Conservation (phyloP, 257 asterid genomes). For the Solanum arcanum region DNA sequence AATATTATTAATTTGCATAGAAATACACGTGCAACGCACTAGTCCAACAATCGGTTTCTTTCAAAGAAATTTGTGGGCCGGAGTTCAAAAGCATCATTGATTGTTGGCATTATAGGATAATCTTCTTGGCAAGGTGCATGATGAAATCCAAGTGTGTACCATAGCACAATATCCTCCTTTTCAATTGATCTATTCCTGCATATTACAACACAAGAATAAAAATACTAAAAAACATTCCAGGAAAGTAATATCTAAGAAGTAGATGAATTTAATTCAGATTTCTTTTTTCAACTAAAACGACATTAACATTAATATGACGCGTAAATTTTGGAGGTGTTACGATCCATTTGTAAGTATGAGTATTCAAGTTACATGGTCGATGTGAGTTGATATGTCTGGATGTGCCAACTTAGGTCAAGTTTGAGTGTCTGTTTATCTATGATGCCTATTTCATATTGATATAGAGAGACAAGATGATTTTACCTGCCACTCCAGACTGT, state of each 20-base stretch:
- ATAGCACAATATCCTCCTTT: constrained; percentile 56
- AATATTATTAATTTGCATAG: neutral
- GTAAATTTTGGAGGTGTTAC: neutral
- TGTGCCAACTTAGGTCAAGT: neutral
- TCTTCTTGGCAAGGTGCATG: constrained; percentile 62
- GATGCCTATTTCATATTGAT: neutral
- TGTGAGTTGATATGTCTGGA: neutral
- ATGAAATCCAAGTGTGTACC: constrained; percentile 69
- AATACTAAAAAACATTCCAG: neutral
- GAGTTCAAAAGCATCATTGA: constrained; percentile 49
- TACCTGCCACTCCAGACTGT: constrained; percentile 49
- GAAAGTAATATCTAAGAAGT: neutral
- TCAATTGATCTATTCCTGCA: constrained; percentile 40
- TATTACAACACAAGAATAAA: neutral
- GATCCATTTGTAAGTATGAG: neutral
- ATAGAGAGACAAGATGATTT: neutral
- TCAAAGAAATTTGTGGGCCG: constrained; percentile 57
- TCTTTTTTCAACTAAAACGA: too few species aligned
- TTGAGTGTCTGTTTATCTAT: too few species aligned
- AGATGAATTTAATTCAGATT: neutral
- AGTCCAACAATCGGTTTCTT: constrained; percentile 23
- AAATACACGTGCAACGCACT: neutral
- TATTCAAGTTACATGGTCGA: too few species aligned
- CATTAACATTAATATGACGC: too few species aligned
- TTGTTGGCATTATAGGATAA: constrained; percentile 55